These are phyloP conservation scores for Quercus robur DNA, from an alignment of 306 rosid genomes.

Conservation along the genomic window DNA sequence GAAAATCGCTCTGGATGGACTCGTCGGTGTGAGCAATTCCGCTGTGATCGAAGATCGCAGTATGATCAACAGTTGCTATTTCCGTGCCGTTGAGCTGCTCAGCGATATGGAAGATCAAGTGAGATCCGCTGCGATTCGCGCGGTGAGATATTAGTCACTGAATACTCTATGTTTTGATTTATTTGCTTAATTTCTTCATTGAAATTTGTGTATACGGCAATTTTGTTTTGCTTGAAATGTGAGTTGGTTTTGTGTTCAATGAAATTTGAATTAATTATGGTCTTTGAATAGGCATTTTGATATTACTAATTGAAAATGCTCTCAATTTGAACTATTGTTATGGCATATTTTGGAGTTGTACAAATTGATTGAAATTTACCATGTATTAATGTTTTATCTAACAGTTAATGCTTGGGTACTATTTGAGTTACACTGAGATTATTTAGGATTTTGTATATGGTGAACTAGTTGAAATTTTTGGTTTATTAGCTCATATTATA, in stretches of 20 bases:
- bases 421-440: neutral
- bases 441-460: neutral
- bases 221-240: neutral
- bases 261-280: neutral
- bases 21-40: conserved; percentile 42
- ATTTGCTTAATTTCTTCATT: neutral
- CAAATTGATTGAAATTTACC: neutral
- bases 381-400: neutral
- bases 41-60: conserved; percentile 34
- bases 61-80: conserved; percentile 62
- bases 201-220: neutral
- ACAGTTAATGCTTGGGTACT: too few species aligned
- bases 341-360: too few species aligned
- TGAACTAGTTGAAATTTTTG: neutral
- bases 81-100: conserved; percentile 64
- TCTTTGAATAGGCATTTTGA: neutral
- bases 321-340: too few species aligned
- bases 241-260: neutral
- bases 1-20: conserved; percentile 63
- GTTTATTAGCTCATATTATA: neutral
- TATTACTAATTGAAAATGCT: neutral
- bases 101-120: conserved; percentile 61
- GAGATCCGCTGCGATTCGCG: conserved; percentile 54
- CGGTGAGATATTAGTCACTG: conserved; percentile 36
- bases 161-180: neutral